Conservation (phyloP, 2,329 filamentous ascomycete genomes). For the Aspergillus pseudotamarii region DNA sequence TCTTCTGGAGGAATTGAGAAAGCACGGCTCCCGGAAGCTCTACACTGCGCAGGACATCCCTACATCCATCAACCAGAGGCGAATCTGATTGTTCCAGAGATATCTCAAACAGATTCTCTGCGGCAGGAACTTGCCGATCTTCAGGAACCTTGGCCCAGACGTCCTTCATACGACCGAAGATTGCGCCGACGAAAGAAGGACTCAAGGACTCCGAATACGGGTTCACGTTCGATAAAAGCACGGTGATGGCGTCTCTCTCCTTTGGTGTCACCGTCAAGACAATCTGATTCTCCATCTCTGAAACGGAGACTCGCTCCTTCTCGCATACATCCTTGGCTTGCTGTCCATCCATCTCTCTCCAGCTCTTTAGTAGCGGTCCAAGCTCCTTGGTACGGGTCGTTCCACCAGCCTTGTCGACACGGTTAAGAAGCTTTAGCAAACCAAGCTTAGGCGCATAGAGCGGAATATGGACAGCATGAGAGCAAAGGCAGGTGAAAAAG, state of each 20-base stretch:
- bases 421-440: conserved; percentile 72
- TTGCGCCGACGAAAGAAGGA: conserved; percentile 61
- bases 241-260: conserved; percentile 60
- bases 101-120: conserved; percentile 46
- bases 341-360: conserved; percentile 60
- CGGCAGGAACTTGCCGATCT: conserved; percentile 39
- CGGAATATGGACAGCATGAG: conserved; percentile 71
- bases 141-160: conserved; percentile 64
- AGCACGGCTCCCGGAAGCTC: conserved; percentile 75
- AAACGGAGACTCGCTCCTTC: conserved; percentile 51
- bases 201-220: conserved; percentile 48
- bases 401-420: conserved; percentile 72
- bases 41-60: conserved; percentile 72
- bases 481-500: conserved; percentile 71
- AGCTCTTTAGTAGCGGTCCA: conserved; percentile 72
- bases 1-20: conserved; percentile 69
- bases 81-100: conserved; percentile 35
- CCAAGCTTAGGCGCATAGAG: conserved; percentile 69
- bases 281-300: conserved; percentile 56
- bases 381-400: conserved; percentile 72
- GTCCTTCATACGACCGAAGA: conserved; percentile 69
- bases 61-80: conserved; percentile 39
- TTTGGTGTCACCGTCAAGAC: conserved; percentile 57
- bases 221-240: conserved; percentile 55
- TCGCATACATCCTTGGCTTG: conserved; percentile 56